phyloP scores from a whole-genome alignment of 495 filamentous ascomycete species.

The Acidomyces sp. region DNA sequence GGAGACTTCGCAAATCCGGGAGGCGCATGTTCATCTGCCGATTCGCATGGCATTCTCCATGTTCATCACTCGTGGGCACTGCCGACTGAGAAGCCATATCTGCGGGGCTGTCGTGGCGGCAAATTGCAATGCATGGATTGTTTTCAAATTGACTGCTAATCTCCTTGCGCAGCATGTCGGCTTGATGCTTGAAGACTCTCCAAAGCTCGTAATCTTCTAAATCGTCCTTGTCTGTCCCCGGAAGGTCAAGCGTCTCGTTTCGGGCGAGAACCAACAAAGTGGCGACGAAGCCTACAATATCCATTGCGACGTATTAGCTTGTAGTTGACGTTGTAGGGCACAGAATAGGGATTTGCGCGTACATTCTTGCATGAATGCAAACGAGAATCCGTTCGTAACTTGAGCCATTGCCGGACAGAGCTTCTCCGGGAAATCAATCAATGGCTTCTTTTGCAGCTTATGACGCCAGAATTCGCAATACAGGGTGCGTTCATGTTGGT shows the following conservation, averaged over 20 bases:
- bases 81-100: neutral
- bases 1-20: neutral
- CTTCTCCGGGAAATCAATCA: conserved; percentile 17
- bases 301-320: no score
- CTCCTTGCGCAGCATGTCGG: conserved; percentile 23
- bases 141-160: conserved; percentile 12
- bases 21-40: neutral
- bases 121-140: neutral
- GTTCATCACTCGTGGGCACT: no score
- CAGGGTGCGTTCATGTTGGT: conserved; percentile 21
- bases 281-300: conserved; percentile 22
- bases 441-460: conserved; percentile 17
- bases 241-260: conserved; percentile 5
- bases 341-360: no score
- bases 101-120: no score
- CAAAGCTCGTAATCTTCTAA: conserved; percentile 27
- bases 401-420: conserved; percentile 18
- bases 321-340: no score
- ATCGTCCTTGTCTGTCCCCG: neutral
- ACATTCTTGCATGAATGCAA: conserved; percentile 24
- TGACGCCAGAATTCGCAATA: conserved; percentile 28
- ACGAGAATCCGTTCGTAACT: conserved; percentile 17
- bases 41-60: neutral
- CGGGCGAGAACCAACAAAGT: conserved; percentile 19
- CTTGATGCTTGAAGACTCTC: conserved; percentile 26